These are phyloP conservation scores for Carex scoparia DNA, from an alignment of 176 grass and related monocot species.

Conservation along the genomic window DNA sequence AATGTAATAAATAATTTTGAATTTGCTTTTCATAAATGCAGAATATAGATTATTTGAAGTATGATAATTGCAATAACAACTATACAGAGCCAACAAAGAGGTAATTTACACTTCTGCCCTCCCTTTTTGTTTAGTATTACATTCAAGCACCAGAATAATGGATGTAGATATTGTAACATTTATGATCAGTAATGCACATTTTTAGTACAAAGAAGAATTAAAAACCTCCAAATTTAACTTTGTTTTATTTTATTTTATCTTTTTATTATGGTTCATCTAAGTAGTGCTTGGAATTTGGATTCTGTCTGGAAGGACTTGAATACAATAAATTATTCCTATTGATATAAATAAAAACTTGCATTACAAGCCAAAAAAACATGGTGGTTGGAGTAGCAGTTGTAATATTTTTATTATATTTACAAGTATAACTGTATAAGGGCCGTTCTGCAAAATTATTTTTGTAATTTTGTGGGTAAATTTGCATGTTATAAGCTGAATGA, in stretches of 20 bases:
- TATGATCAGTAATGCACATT: not conserved
- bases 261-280: not conserved
- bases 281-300: not conserved
- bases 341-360: not conserved
- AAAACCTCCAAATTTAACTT: not conserved
- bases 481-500: not conserved
- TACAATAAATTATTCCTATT: not conserved
- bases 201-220: not conserved
- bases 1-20: not conserved
- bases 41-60: slow-evolving; percentile 93
- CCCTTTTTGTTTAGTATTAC: not conserved
- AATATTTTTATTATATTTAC: not conserved
- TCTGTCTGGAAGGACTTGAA: not conserved
- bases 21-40: slow-evolving; percentile 11
- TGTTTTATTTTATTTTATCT: not conserved
- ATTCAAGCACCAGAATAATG: not conserved
- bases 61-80: slow-evolving; percentile 93
- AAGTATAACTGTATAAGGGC: not conserved
- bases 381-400: not conserved
- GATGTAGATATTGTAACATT: not conserved
- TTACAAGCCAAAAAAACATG: not conserved
- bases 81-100: slow-evolving; percentile 56
- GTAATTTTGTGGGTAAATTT: not conserved
- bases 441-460: not conserved
- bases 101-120: slow-evolving; percentile 21